Base-by-base conservation (phyloP, 768 basidiomycete species). In the Trametes villosa region DNA sequence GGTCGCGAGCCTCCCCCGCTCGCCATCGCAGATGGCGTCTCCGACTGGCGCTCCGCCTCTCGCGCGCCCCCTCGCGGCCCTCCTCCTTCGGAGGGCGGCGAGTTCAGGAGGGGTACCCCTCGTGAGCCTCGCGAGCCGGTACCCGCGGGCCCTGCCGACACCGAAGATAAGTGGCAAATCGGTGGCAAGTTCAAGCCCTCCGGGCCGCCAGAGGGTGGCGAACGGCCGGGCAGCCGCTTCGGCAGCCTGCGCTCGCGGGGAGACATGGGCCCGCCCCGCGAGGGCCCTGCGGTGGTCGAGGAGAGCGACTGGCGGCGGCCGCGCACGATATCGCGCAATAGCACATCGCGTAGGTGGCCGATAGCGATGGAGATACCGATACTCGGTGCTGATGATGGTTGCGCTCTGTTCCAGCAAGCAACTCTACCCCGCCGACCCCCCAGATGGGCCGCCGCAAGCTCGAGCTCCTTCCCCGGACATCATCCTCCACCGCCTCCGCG, bases 391-490 rank as follows among this genome's bases (percentile, higher is more conserved):
- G 53, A 68, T 64, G 36, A 34, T 5, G 38, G 34, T 12, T n/a
- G 29, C 15, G 6, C 46, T 27, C 57, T 24, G 3, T 42, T 33
- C 38, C 66, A 92, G 89, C 91, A 33, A 84, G 73, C 54, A 84
- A 72, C 66, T 91, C 91, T 42, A 88, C 88, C 30, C 89, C 93
- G 29, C 86, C 94, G 4, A 92, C 92, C 12, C 93, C 93, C 36
- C 90, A 92, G 68, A 74, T 91, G 65, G 78, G 79, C 59, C 88
- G 94, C 48, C 84, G 85, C 55, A 94, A 92, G 72, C 81, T 98
- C 12, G 92, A 95, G 65, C 84, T 97, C 36, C 77, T 96, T 2
- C 95, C 96, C 26, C 87, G 94, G 33, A 83, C 91, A 30, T 84
- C 83, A 13, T 81, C 55, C 17, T 55, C 78, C 46, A 80, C 77